phyloP scores from a whole-genome alignment of 202 grass and related monocot genomes.

The Zizania palustris region DNA sequence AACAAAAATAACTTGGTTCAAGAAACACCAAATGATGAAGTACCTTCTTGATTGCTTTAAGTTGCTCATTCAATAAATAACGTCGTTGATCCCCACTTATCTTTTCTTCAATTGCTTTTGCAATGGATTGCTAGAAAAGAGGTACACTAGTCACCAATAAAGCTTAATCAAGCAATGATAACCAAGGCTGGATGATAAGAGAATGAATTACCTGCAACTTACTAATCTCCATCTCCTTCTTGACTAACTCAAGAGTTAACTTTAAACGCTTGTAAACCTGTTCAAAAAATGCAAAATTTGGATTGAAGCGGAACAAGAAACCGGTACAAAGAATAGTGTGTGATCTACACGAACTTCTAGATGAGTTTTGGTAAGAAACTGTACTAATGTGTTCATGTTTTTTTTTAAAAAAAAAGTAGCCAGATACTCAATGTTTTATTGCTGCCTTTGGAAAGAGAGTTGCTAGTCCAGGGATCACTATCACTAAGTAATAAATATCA shows the following conservation, averaged over 20 bases:
- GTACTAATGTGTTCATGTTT: background rate
- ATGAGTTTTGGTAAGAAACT: background rate
- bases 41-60: slow-evolving; percentile 99
- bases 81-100: slow-evolving; percentile 94
- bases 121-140: slow-evolving; percentile 86
- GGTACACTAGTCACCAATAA: slow-evolving; percentile 36
- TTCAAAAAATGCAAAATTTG: slow-evolving; percentile 44
- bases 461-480: slow-evolving; percentile 10
- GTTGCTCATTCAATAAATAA: slow-evolving; percentile 96
- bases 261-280: slow-evolving; percentile 96
- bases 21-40: slow-evolving; percentile 30
- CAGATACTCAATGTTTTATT: slow-evolving; percentile 12
- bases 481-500: no score
- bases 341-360: slow-evolving; percentile 11
- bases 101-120: slow-evolving; percentile 99
- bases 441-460: background rate
- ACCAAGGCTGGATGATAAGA: slow-evolving; percentile 11
- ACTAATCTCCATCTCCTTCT: slow-evolving; percentile 99
- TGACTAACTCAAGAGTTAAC: slow-evolving; percentile 89
- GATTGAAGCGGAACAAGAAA: slow-evolving; percentile 34
- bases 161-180: slow-evolving; percentile 30
- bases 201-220: slow-evolving; percentile 79
- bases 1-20: slow-evolving; percentile 12
- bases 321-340: slow-evolving; percentile 5
- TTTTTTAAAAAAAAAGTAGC: slow-evolving; percentile 6